A percentile compares a stretch with the other conserved stretches of the same genome.
phyloP scores from a whole-genome alignment of 75 land plant genomes.

The Chamaecyparis obtusa region DNA sequence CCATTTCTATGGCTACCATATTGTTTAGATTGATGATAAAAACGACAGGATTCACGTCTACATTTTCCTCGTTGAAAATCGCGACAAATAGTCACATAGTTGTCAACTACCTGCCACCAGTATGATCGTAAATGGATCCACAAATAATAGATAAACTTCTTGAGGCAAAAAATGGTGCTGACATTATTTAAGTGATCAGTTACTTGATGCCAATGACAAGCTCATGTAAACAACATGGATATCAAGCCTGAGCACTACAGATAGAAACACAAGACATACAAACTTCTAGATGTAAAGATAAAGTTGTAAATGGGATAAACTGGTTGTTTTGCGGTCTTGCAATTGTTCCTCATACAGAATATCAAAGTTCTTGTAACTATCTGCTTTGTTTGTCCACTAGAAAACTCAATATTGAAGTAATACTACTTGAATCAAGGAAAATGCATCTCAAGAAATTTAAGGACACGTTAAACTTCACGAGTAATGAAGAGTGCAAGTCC shows the following conservation, averaged over 20 bases:
- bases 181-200: background rate
- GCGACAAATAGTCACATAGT: background rate
- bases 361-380: background rate
- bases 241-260: background rate
- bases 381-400: background rate
- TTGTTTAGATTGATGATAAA: constrained; percentile 3
- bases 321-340: background rate
- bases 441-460: background rate
- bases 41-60: constrained; percentile 10
- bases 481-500: background rate
- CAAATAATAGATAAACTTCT: background rate
- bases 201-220: background rate
- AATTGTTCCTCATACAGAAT: background rate
- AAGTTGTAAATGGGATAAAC: background rate
- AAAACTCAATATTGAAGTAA: background rate
- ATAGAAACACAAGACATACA: background rate
- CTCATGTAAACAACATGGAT: background rate
- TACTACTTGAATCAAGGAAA: background rate
- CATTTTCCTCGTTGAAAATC: constrained; percentile 11
- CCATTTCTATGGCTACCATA: constrained; percentile 2
- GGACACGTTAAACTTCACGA: background rate
- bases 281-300: background rate
- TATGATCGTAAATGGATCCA: background rate
- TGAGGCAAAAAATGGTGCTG: background rate
- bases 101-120: constrained; percentile 5